Percentiles rank a stretch among this genome's conserved stretches.
phyloP scores from a whole-genome alignment of 2,329 filamentous ascomycete genomes.

The Fusarium praegraminearum region DNA sequence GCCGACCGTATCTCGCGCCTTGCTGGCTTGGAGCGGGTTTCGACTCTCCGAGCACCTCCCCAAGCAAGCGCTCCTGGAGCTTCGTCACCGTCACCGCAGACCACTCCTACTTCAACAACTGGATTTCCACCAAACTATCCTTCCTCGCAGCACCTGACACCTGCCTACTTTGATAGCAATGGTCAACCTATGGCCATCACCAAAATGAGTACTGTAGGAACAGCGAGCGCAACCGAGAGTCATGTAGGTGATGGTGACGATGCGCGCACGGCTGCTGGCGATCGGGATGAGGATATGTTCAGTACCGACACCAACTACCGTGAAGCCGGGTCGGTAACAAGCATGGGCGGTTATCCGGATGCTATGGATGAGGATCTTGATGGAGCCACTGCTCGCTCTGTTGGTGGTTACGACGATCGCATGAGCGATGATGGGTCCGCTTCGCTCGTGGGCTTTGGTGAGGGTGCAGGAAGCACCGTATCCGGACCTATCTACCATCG shows the following conservation, averaged over 20 bases:
- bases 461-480: slow-evolving; percentile 87
- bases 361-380: slow-evolving; percentile 68
- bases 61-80: slow-evolving; percentile 49
- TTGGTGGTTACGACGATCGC: slow-evolving; percentile 71
- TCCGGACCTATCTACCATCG: slow-evolving; percentile 79
- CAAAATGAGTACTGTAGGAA: slow-evolving; percentile 91
- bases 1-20: slow-evolving; percentile 95
- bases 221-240: slow-evolving; percentile 87
- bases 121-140: slow-evolving; percentile 58
- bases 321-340: slow-evolving; percentile 70
- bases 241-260: slow-evolving; percentile 69
- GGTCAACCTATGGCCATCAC: slow-evolving; percentile 75
- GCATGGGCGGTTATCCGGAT: slow-evolving; percentile 58
- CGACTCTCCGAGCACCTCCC: slow-evolving; percentile 73
- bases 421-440: slow-evolving; percentile 88
- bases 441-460: slow-evolving; percentile 90
- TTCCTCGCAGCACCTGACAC: slow-evolving; percentile 59
- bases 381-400: slow-evolving; percentile 59
- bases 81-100: slow-evolving; percentile 62
- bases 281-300: slow-evolving; percentile 74
- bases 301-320: slow-evolving; percentile 74
- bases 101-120: slow-evolving; percentile 62
- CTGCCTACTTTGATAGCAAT: slow-evolving; percentile 84
- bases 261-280: slow-evolving; percentile 64
- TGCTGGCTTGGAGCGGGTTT: slow-evolving; percentile 88